phyloP scores from a whole-genome alignment of 495 filamentous ascomycete genomes.

The Aspergillus mulundensis region DNA sequence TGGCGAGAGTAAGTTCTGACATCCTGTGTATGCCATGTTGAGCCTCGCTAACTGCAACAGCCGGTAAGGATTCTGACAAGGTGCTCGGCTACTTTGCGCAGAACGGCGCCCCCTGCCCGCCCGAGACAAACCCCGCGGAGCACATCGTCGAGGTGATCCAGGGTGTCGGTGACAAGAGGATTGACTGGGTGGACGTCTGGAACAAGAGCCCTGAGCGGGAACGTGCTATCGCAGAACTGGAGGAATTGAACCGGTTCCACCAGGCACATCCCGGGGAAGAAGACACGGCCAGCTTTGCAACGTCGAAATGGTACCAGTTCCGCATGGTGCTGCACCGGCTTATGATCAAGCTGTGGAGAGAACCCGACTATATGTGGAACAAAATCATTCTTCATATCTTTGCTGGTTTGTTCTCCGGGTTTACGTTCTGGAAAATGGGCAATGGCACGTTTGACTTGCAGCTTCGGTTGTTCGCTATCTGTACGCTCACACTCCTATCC shows the following conservation, averaged over 20 bases:
- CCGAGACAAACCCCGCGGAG: conserved; percentile 55
- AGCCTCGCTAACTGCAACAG: conserved; percentile 33
- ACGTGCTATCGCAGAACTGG: conserved; percentile 55
- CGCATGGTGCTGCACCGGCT: conserved; percentile 56
- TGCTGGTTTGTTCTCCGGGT: conserved; percentile 38
- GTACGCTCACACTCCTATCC: not conserved
- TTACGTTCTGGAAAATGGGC: conserved; percentile 46
- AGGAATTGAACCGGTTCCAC: conserved; percentile 46
- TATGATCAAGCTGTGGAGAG: conserved; percentile 83
- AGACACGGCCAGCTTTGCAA: conserved; percentile 54
- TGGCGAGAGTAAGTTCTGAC: conserved; percentile 49
- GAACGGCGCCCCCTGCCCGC: conserved; percentile 47
- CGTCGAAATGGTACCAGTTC: conserved; percentile 52
- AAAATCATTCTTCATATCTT: conserved; percentile 42
- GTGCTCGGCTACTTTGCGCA: conserved; percentile 54
- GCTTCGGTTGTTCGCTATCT: conserved; percentile 56
- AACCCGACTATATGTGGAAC: conserved; percentile 50
- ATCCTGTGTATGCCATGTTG: not conserved
- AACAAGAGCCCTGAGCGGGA: conserved; percentile 54
- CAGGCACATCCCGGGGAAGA: conserved; percentile 45
- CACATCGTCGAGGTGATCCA: conserved; percentile 51
- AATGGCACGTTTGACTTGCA: conserved; percentile 37
- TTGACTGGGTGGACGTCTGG: conserved; percentile 50
- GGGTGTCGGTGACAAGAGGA: conserved; percentile 26
- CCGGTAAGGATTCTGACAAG: conserved; percentile 57